phyloP scores from a whole-genome alignment of 148 eudicot genomes.

The Nepenthes mirabilis region DNA sequence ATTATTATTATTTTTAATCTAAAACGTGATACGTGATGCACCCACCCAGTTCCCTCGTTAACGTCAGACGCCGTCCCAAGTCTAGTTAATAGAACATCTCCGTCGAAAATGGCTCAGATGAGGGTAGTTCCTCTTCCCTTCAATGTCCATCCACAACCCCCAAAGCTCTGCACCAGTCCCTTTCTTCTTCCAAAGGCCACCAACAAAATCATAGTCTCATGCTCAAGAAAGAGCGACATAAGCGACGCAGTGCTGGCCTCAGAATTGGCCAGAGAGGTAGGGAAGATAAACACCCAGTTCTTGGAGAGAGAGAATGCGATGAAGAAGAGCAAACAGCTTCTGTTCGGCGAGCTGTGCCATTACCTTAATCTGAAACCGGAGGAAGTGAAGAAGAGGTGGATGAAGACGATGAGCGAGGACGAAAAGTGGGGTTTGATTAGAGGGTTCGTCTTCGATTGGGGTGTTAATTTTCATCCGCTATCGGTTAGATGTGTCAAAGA shows the following conservation, averaged over 20 bases:
- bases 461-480: slow-evolving; percentile 59
- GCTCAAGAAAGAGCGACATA: not conserved
- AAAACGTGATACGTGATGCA: no score
- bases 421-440: slow-evolving; percentile 43
- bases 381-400: slow-evolving; percentile 44
- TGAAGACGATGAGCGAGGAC: slow-evolving; percentile 32
- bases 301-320: slow-evolving; percentile 46
- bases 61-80: no score
- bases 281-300: slow-evolving; percentile 25
- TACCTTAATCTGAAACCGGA: slow-evolving; percentile 22
- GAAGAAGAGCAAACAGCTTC: slow-evolving; percentile 36
- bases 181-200: no score
- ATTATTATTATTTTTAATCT: no score
- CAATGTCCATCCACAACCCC: no score
- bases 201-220: not conserved
- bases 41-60: no score
- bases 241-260: no score
- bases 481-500: slow-evolving; percentile 49
- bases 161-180: no score
- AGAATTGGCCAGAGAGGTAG: slow-evolving; percentile 8
- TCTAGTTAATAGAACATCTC: no score
- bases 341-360: slow-evolving; percentile 50
- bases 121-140: no score
- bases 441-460: slow-evolving; percentile 71
- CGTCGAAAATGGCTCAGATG: no score